A percentile compares a stretch with the other conserved stretches of the same genome.
These are phyloP conservation scores for Magnaporthiopsis poae DNA, from an alignment of 2,329 filamentous ascomycete genomes.

Conservation along the genomic window DNA sequence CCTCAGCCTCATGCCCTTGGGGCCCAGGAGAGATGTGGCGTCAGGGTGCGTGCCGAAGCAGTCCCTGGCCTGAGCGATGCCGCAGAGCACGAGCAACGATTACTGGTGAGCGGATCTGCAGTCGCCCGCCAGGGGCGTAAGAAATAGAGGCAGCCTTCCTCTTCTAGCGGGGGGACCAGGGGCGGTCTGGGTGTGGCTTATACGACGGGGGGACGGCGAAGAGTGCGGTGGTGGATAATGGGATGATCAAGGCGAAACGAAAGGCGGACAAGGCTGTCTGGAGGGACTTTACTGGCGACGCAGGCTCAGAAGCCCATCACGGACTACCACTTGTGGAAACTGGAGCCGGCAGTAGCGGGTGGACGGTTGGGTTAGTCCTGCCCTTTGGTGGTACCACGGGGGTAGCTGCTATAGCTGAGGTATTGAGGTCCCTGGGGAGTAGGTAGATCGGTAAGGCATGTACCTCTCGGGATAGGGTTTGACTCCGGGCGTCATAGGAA, in stretches of 20 bases:
- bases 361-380: background rate
- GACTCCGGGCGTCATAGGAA: no score
- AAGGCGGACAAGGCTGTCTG: background rate
- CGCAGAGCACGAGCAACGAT: background rate
- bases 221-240: background rate
- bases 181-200: background rate
- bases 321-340: background rate
- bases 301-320: background rate
- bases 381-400: background rate
- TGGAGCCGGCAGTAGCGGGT: background rate
- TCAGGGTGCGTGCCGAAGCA: background rate
- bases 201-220: background rate
- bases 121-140: no score
- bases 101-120: background rate
- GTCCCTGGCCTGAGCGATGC: background rate
- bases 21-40: background rate
- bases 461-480: no score
- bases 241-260: background rate
- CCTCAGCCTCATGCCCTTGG: background rate
- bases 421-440: background rate
- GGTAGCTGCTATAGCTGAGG: background rate
- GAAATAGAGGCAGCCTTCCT: background rate
- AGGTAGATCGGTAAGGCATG: no score
- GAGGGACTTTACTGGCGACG: background rate
- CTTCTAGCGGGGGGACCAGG: background rate